Conservation (phyloP, 169 alveolate genomes). For the Blepharisma undulans region DNA sequence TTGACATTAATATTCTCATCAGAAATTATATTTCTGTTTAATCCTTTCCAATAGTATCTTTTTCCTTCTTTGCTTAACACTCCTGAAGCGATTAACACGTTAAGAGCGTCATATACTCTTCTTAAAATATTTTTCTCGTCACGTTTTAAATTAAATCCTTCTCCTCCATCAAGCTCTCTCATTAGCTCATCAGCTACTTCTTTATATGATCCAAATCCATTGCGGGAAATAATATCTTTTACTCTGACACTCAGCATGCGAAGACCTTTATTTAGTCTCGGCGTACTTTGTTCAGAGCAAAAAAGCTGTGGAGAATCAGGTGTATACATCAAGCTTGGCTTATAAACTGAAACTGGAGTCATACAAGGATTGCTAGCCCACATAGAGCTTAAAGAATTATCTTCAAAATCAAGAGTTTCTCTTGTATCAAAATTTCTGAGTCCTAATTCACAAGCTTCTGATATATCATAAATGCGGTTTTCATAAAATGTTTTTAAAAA, state of each 20-base stretch:
- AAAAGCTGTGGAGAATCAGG: background rate
- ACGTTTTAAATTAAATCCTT: conserved; percentile 19
- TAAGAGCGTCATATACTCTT: conserved; percentile 87
- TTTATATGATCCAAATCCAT: conserved; percentile 19
- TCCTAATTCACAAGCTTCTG: conserved; percentile 8
- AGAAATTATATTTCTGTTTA: background rate
- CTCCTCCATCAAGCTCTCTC: background rate
- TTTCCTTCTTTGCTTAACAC: conserved; percentile 65
- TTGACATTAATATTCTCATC: background rate
- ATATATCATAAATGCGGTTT: background rate
- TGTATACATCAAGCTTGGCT: background rate
- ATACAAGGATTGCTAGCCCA: background rate
- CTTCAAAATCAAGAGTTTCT: background rate
- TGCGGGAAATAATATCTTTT: conserved; percentile 1
- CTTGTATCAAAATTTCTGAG: background rate
- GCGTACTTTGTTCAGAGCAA: background rate
- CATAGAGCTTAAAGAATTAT: background rate
- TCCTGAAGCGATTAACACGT: conserved; percentile 80
- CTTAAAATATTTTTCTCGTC: conserved; percentile 85
- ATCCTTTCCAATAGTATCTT: conserved; percentile 9
- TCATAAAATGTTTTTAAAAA: conserved; percentile 26
- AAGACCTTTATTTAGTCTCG: background rate
- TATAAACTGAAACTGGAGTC: background rate
- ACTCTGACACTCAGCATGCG: background rate
- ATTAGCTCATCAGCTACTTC: conserved; percentile 29